Conservation (phyloP, 139 green algal genomes). For the Chlorella sorokiniana region DNA sequence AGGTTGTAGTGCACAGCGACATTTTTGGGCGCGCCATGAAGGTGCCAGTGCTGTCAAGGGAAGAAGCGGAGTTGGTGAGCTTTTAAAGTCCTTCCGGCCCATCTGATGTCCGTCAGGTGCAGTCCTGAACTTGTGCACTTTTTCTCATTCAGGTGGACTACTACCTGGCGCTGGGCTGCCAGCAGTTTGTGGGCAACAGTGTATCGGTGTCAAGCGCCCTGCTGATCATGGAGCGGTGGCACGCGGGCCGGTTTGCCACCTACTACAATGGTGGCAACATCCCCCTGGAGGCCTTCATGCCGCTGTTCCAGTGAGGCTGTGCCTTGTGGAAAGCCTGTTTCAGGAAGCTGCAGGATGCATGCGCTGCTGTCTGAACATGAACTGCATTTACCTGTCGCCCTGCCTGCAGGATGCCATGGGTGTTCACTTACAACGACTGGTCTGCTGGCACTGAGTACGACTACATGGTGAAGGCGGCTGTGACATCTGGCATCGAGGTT, state of each 20-base stretch:
- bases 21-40: background rate
- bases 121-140: background rate
- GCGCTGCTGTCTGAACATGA: too few relatives aligned
- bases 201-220: conserved; percentile 1
- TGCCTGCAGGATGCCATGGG: conserved; percentile 22
- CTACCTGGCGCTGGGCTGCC: background rate
- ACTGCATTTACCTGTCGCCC: background rate
- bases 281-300: conserved; percentile 20
- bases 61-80: background rate
- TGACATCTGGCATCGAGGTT: background rate
- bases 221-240: conserved; percentile 27
- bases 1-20: background rate
- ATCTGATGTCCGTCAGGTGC: background rate
- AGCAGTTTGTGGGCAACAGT: conserved; percentile 27
- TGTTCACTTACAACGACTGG: conserved; percentile 33
- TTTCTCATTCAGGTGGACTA: background rate
- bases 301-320: conserved; percentile 5
- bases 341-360: background rate
- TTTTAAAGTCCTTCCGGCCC: background rate
- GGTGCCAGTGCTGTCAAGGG: background rate
- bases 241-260: background rate
- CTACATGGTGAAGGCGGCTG: conserved; percentile 19
- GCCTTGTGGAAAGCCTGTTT: background rate
- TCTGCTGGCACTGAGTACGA: conserved; percentile 23
- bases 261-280: conserved; percentile 34